Base-by-base conservation (phyloP, 1,284 basidiomycete genomes). In the Tilletia indica region DNA sequence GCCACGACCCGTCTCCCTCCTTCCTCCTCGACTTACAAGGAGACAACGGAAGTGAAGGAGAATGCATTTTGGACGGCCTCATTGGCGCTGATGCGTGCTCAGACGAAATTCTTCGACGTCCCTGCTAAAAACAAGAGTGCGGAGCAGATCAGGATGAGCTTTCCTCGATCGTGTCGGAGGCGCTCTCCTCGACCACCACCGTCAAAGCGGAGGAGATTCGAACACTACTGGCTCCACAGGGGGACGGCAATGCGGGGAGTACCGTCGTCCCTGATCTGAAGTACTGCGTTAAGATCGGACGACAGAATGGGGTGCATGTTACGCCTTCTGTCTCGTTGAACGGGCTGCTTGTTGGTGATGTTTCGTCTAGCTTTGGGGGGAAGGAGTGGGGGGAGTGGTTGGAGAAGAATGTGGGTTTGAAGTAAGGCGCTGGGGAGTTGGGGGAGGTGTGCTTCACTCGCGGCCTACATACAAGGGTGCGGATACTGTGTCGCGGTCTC, bases 231-330 rank as follows among this genome's bases (percentile, higher is more conserved):
- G 87, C 85, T 38, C 86, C 90, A 49, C 92, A 91, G 82, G 77
- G 82, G 72, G 86, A 87, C 2, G 89, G 90, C 1, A 94, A 94
- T 77, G 91, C 90, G 12, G 92, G 93, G 0, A 87, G 88, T 42
- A 88, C 86, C 2, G 90, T 94, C 45, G 93, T 92, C 0, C 90
- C 93, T 72, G 92, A 93, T 76, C 86, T 94, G 73, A 94, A 94
- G 85, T 94, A 93, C 82, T 92, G 89, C 45, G 70, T 69, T 86
- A 96, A 96, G 86, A 91, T 92, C 82, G 90, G 92, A 5, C 88
- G 94, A 74, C 94, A 97, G 87, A 97, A 97, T 77, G 88, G 92
- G 4, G 90, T 97, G 69, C 94, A 97, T 79, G 93, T 96, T 68
- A 95, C 93, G 42, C 94, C 94, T 1, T 93, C 93, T 9, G 91